Evolutionary conservation across 2,329 filamentous ascomycete genomes (phyloP), one percentile per base, ranked within the genome.

Genomic region (Fusarium aywerte): DNA sequence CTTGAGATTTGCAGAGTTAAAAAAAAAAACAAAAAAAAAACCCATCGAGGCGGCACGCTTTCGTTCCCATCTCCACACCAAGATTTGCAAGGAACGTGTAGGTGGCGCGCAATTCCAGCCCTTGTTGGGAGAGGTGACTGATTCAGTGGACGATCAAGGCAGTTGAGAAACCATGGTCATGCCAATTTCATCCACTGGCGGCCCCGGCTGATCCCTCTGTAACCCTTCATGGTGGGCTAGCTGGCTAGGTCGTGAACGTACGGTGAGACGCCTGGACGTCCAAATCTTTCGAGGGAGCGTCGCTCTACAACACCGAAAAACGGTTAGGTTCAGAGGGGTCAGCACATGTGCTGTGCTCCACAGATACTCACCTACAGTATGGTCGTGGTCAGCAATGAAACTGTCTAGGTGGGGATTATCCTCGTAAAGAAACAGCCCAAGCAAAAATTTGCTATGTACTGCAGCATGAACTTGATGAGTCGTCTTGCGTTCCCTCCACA

Each of bases 111-210:
- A 63, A 59, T 49, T 56, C 59, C 60, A 47, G 59, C 61, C 70
- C 67, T 70, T 72, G 67, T 58, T 61, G 27, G 56, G 45, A n/a
- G n/a, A 49, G 44, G 48, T 57, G 66, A 68, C 63, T 71, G 67
- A 71, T 71, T 64, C 66, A 72, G 63, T 53, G 52, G 59, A 54
- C 47, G 59, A 73, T 68, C 70, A 72, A 62, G 59, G 53, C 56
- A 64, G 40, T 51, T 69, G 42, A 72, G 58, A 58, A 45, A 54
- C 39, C 51, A 50, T 40, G 38, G 45, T 50, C 54, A 58, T 43
- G 52, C 49, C 56, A 62, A 55, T 61, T 48, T 38, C 51, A 52
- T 45, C 57, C 54, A 52, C 62, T 67, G 62, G 50, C 21, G 47
- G 48, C 32, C 36, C 40, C 45, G 61, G 62, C 58, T 62, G 62